Base-by-base conservation (phyloP, 306 rosid genomes). In the Senna tora region DNA sequence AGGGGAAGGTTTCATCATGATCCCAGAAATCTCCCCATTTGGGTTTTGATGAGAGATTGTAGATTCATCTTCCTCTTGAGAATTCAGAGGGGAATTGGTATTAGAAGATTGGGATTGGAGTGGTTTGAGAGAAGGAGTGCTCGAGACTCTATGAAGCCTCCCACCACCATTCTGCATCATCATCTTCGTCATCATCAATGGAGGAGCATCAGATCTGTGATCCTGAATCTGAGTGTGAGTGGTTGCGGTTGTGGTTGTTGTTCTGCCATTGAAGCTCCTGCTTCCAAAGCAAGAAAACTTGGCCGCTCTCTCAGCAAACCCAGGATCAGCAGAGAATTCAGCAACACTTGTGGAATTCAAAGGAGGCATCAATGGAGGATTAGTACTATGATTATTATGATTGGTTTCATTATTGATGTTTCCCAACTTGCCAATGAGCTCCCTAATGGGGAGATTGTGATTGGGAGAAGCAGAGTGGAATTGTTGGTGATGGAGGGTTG, bases 211-310 rank as follows among this genome's bases (percentile, higher is more conserved):
- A 76, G 91, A 83, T 80, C 91, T 80, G 47, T 20, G 74, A 20
- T 49, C 17, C 7, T 2, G 6, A 3, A 33, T 2, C 38, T 33
- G n/a, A n/a, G n/a, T n/a, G n/a, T n/a, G n/a, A n/a, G n/a, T n/a
- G n/a, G n/a, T n/a, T n/a, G n/a, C n/a, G n/a, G n/a, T n/a, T n/a
- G n/a, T n/a, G n/a, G n/a, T n/a, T n/a, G n/a, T n/a, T n/a, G n/a
- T n/a, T 38, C 95, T 82, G 7, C 82, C 90, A 68, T 89, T 89
- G 77, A 89, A 89, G 75, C 96, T 94, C 77, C 85, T 81, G 73
- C 96, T 94, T 0, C 99, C 99, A 65, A 94, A 94, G 76, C 96
- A 90, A 17, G 99, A 91, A 65, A 94, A 87, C 75, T 87, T 88
- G 6, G 97, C 97, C 16, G 99, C 99, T 32, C 99, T 83, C 75